These are phyloP conservation scores for Croton laevigatus DNA, from an alignment of 441 rosid species.

Conservation along the genomic window DNA sequence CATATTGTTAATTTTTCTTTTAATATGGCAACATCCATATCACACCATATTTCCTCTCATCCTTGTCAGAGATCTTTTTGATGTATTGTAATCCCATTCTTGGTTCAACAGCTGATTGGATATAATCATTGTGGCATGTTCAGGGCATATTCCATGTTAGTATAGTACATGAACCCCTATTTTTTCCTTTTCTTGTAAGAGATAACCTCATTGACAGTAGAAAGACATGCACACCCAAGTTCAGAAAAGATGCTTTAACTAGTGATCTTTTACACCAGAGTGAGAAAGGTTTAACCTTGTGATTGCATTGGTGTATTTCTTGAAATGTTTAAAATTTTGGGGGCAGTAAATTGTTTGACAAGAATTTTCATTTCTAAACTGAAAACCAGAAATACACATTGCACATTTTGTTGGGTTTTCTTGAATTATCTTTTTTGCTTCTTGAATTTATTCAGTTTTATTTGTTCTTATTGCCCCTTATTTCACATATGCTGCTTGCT, in stretches of 20 bases:
- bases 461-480: not conserved
- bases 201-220: slow-evolving; percentile 5
- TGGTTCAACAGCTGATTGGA: not conserved
- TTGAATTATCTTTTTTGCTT: not conserved
- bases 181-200: not conserved
- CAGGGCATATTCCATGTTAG: not conserved
- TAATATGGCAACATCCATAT: not conserved
- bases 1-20: not conserved
- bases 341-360: slow-evolving; percentile 1
- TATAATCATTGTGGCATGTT: slow-evolving; percentile 1
- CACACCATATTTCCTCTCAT: not conserved
- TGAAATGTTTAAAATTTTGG: not conserved
- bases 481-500: not conserved
- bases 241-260: not conserved
- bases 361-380: not conserved
- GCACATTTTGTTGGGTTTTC: not conserved
- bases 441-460: not conserved
- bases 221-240: not conserved
- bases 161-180: not conserved
- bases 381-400: not conserved
- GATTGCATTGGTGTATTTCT: not conserved
- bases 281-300: not conserved
- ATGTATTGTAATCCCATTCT: not conserved
- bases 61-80: not conserved
- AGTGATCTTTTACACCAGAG: slow-evolving; percentile 1